phyloP scores from a whole-genome alignment of 805 yeast species.

The Metschnikowia anglica region DNA sequence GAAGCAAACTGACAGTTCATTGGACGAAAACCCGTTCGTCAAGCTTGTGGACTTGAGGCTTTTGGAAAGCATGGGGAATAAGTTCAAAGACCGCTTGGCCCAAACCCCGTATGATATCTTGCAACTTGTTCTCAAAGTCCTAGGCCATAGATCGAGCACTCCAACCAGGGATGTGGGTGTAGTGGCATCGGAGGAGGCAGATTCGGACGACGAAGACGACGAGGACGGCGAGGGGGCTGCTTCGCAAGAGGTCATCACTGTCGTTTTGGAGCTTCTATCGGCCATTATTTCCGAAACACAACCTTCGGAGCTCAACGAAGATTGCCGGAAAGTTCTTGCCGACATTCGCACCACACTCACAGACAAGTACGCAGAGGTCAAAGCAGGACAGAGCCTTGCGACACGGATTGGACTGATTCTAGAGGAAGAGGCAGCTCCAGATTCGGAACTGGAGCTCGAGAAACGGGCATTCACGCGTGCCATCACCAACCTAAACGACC shows the following conservation, averaged over 20 bases:
- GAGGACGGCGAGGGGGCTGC: slow-evolving; percentile 9
- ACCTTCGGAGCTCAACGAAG: slow-evolving; percentile 27
- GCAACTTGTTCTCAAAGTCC: slow-evolving; percentile 33
- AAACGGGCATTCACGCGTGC: slow-evolving; percentile 54
- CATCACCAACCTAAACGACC: slow-evolving; percentile 66
- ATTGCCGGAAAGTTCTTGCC: slow-evolving; percentile 28
- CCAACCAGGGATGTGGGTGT: not conserved
- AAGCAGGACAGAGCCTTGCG: slow-evolving; percentile 24
- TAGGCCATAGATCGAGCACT: slow-evolving; percentile 20
- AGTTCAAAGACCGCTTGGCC: slow-evolving; percentile 56
- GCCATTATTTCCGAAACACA: slow-evolving; percentile 35
- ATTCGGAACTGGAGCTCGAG: slow-evolving; percentile 32
- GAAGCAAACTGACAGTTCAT: slow-evolving; percentile 6
- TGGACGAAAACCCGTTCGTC: slow-evolving; percentile 47
- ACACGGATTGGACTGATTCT: slow-evolving; percentile 31
- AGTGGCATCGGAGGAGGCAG: slow-evolving; percentile 1
- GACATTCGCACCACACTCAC: slow-evolving; percentile 27
- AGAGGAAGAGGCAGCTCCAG: slow-evolving; percentile 26
- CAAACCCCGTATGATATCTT: slow-evolving; percentile 59
- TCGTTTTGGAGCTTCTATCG: slow-evolving; percentile 36
- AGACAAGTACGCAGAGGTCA: slow-evolving; percentile 8
- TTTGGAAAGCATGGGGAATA: slow-evolving; percentile 58
- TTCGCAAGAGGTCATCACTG: slow-evolving; percentile 29
- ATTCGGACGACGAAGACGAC: slow-evolving; percentile 25
- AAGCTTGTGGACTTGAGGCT: slow-evolving; percentile 60